phyloP scores from a whole-genome alignment of 768 basidiomycete species.

The Pleurotus tuoliensis region DNA sequence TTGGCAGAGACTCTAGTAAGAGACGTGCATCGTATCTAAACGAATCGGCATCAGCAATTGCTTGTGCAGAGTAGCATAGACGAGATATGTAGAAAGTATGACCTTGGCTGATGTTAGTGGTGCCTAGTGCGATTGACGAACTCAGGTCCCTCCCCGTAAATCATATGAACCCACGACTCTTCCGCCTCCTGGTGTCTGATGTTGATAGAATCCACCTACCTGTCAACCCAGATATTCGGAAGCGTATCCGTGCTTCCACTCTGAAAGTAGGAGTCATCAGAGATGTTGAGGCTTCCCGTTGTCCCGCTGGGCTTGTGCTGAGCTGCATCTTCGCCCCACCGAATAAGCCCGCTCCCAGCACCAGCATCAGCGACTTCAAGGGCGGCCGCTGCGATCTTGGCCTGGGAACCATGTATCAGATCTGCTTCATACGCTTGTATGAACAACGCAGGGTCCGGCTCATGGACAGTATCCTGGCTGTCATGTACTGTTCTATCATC shows the following conservation, averaged over 20 bases:
- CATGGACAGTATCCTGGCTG: background rate
- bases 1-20: conserved; percentile 52
- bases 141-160: no score
- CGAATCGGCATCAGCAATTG: conserved; percentile 17
- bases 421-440: conserved; percentile 79
- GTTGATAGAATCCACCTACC: conserved; percentile 50
- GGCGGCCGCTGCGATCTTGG: conserved; percentile 32
- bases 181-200: no score
- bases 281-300: conserved; percentile 1
- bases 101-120: conserved; percentile 1
- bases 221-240: conserved; percentile 67
- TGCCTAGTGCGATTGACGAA: conserved; percentile 5
- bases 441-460: conserved; percentile 32
- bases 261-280: conserved; percentile 21
- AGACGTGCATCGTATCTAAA: conserved; percentile 79
- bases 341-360: conserved; percentile 24
- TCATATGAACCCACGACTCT: no score
- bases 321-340: conserved; percentile 21
- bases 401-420: conserved; percentile 51
- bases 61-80: conserved; percentile 17
- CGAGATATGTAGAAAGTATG: conserved; percentile 19
- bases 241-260: conserved; percentile 8
- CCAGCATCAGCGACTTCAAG: conserved; percentile 23
- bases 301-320: background rate
- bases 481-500: background rate